Evolutionary conservation across 768 basidiomycete genomes (phyloP).

Genomic region (Psilocybe cubensis): DNA sequence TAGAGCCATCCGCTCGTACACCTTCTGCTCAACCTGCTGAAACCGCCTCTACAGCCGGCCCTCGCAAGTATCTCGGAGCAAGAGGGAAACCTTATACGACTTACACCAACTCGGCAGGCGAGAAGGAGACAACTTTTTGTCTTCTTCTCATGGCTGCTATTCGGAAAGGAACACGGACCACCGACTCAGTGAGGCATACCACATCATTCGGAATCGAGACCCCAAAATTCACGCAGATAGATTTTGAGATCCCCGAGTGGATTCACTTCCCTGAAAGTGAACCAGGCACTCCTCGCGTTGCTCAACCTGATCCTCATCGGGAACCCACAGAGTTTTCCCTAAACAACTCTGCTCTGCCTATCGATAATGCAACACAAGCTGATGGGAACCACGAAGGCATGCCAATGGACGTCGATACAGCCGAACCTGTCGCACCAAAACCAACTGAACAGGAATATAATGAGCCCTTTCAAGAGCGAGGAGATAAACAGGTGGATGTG

Average conservation of each 20-base stretch:
- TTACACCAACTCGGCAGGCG: constrained; percentile 12
- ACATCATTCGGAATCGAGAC: constrained; percentile 54
- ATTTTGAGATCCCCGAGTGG: constrained; percentile 61
- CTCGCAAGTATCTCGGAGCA: constrained; percentile 4
- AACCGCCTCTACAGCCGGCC: neutral
- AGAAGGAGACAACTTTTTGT: constrained; percentile 20
- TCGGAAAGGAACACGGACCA: constrained; percentile 46
- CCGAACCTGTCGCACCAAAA: neutral
- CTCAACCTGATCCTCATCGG: neutral
- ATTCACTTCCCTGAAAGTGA: constrained; percentile 26
- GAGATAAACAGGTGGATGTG: neutral
- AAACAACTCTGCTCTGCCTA: neutral
- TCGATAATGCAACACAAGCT: neutral
- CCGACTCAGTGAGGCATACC: constrained; percentile 53
- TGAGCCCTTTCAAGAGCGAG: constrained; percentile 5
- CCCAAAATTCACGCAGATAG: constrained; percentile 11
- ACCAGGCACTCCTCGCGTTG: neutral
- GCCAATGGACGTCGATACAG: neutral
- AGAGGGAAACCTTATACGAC: constrained; percentile 7
- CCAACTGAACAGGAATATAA: neutral
- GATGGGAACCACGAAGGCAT: neutral
- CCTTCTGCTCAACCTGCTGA: constrained; percentile 8
- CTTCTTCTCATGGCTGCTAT: constrained; percentile 51
- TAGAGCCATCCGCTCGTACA: neutral
- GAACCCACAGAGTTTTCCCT: neutral